Percentiles rank a stretch among this genome's conserved stretches.
phyloP scores from a whole-genome alignment of 1,284 basidiomycete species.

The Ceratobasidium sp. region DNA sequence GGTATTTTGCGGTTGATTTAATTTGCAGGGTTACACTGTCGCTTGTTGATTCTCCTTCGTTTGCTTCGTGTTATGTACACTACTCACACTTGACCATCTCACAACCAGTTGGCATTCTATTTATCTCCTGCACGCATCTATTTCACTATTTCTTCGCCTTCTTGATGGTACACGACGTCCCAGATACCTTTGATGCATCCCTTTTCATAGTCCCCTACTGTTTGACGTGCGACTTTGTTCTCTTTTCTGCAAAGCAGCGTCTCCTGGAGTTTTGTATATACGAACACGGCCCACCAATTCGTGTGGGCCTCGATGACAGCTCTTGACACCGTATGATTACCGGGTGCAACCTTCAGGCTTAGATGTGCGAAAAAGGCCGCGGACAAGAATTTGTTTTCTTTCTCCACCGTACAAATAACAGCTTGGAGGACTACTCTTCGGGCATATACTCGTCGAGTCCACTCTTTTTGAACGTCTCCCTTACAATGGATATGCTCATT shows the following conservation, averaged over 20 bases:
- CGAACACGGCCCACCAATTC: not conserved
- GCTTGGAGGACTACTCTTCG: not conserved
- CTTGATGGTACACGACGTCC: not conserved
- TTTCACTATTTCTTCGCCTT: not conserved
- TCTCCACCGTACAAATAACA: not conserved
- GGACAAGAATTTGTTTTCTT: too few relatives aligned
- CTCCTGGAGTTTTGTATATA: not conserved
- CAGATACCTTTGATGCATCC: not conserved
- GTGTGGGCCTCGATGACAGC: not conserved
- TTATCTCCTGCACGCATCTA: slow-evolving; percentile 6
- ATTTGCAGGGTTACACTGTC: too few relatives aligned
- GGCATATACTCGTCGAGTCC: not conserved
- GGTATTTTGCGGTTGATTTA: not conserved
- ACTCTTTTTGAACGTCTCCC: not conserved
- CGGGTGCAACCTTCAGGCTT: too few relatives aligned
- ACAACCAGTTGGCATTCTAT: slow-evolving; percentile 4
- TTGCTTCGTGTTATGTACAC: not conserved
- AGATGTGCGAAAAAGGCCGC: too few relatives aligned
- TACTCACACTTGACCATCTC: not conserved
- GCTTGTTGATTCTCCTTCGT: slow-evolving; percentile 6
- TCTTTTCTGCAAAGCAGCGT: not conserved
- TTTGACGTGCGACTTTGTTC: not conserved
- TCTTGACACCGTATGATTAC: not conserved
- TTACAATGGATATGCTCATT: not conserved
- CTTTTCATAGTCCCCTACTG: not conserved